A percentile compares a stretch with the other conserved stretches of the same genome.
phyloP scores from a whole-genome alignment of 257 asterid species.

The Solanum boliviense region DNA sequence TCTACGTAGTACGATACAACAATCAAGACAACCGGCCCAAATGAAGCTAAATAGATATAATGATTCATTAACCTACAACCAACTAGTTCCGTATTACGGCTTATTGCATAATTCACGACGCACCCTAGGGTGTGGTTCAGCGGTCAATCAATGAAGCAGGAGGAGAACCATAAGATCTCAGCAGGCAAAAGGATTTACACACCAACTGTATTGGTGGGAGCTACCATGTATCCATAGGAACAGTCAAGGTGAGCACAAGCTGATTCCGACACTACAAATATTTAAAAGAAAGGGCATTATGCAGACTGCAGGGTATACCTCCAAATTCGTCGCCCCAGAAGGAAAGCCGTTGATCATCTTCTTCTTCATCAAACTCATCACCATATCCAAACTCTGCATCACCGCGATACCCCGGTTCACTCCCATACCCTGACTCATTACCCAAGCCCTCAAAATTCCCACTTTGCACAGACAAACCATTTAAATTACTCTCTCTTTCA shows the following conservation, averaged over 20 bases:
- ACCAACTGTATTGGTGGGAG: background rate
- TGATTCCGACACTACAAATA: background rate
- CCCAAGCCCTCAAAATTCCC: constrained; percentile 52
- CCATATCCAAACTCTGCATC: constrained; percentile 82
- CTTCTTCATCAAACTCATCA: constrained; percentile 72
- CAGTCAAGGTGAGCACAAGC: background rate
- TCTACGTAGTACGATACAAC: background rate
- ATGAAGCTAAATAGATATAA: background rate
- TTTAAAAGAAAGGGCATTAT: background rate
- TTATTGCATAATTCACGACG: background rate
- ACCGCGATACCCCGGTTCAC: constrained; percentile 92
- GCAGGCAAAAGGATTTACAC: background rate
- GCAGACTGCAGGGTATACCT: constrained; percentile 28
- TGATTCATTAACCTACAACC: background rate
- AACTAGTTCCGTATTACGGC: background rate
- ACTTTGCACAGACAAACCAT: constrained; percentile 33
- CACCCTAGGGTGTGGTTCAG: background rate
- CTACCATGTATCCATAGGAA: background rate
- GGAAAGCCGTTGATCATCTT: constrained; percentile 54
- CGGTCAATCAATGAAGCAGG: background rate
- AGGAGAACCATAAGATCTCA: background rate
- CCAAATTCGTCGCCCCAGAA: constrained; percentile 86
- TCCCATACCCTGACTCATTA: constrained; percentile 87
- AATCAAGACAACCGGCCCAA: background rate
- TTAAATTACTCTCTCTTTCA: constrained; percentile 38